Evolutionary conservation across 2,329 filamentous ascomycete genomes (phyloP), one percentile per base, ranked within the genome.

Genomic region (Diplodia seriata): DNA sequence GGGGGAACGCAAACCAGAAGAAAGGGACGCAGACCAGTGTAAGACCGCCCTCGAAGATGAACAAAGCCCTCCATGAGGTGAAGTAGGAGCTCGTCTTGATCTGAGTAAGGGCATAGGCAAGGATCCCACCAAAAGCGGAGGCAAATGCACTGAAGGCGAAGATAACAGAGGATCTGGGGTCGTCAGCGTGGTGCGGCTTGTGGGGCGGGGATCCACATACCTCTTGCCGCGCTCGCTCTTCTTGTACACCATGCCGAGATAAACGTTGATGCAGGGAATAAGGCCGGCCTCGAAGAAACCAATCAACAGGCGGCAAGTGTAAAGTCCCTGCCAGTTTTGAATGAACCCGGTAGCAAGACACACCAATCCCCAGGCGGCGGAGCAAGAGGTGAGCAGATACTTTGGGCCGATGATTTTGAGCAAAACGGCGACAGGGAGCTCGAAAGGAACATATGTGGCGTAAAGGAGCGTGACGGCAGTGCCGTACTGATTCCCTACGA

Each of bases 401-500:
- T 73, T 75, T 0, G 86, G 86, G 2, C 85, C 85, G 0, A 87
- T 85, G 2, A 83, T 81, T 70, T 89, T 89, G 29, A 89, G 79
- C 4, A 89, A 76, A 67, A 89, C 85, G 70, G 89, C 89, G 70
- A 85, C 87, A 0, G 87, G 87, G 1, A 78, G 80, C 70, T 83
- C 82, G 66, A 84, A 80, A 4, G 80, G 73, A 4, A 81, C 79
- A 68, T 83, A 84, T 0, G 79, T 80, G 65, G 83, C 81, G 73
- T 91, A 91, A 76, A 90, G 91, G 0, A 90, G 76, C 0, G 88
- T 91, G 64, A 91, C 73, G 31, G 64, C 64, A 31, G 59, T 57
- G 40, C 64, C 64, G 43, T 67, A 67, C 23, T 67, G 64, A 20
- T 67, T 67, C 2, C 54, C 64, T 4, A 29, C 20, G 14, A 67